A percentile compares a stretch with the other conserved stretches of the same genome.
Evolutionary conservation across 2,329 filamentous ascomycete genomes (phyloP).

Genomic region (Aureobasidium leucospermi): DNA sequence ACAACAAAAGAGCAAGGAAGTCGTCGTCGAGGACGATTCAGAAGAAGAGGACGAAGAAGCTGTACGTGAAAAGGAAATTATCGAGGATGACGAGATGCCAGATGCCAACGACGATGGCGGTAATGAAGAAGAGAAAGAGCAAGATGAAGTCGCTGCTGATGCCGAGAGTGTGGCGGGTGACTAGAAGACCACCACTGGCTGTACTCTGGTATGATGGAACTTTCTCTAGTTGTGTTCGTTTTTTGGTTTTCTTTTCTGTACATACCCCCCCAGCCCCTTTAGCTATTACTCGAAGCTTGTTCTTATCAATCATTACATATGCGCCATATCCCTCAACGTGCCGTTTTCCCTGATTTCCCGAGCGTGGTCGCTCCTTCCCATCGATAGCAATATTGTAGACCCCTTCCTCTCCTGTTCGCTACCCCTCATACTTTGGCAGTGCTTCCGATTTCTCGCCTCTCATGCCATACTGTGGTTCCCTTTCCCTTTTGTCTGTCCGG

Average conservation of each 20-base stretch:
- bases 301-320: no score
- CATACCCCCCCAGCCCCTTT: background rate
- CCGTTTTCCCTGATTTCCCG: no score
- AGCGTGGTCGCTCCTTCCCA: no score
- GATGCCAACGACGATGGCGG: conserved; percentile 23
- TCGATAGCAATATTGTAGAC: no score
- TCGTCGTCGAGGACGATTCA: conserved; percentile 16
- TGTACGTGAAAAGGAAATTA: conserved; percentile 26
- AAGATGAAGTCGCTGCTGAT: conserved; percentile 22
- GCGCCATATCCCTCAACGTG: no score
- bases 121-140: conserved; percentile 22
- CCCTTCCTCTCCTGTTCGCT: no score
- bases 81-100: conserved; percentile 24
- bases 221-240: background rate
- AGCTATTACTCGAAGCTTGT: no score
- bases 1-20: conserved; percentile 25
- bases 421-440: no score
- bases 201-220: background rate
- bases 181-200: background rate
- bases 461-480: no score
- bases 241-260: background rate
- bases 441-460: no score
- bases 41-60: conserved; percentile 18
- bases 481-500: no score
- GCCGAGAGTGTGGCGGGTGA: conserved; percentile 17